Base-by-base conservation (phyloP, 106 monocot species). In the Agapanthus africanus region DNA sequence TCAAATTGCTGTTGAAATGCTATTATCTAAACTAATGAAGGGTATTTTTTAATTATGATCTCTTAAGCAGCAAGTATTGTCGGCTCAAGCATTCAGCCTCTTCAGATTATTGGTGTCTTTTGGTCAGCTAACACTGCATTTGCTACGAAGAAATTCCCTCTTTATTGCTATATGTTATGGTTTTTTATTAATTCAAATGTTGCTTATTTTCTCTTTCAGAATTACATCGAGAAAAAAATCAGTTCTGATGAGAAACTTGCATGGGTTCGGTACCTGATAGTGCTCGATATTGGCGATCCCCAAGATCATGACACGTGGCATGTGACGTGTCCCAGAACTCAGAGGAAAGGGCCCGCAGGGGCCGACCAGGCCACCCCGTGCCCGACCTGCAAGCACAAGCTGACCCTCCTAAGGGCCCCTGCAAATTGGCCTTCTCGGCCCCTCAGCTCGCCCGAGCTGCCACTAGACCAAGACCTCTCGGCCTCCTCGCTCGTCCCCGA, bases 21-120 rank as follows among this genome's bases (percentile, higher is more conserved):
- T 18, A 0, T 4, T 0, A 31, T 59, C 15, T 47, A 47, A 44
- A 47, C 46, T 47, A 47, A 47, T 19, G 16, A 47, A 5, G 46
- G 46, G 4, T 15, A 47, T 47, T 13, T 19, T 47, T 47, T 47
- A 15, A 15, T 13, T 39, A n/a, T 69, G n/a, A 22, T 75, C 18
- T 25, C 70, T 75, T 65, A 87, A 80, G 75, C 76, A 13, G 83
- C 83, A 74, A 87, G 78, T 26, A 83, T 83, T 69, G 80, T 87
- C 15, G 27, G 71, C 63, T 83, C 87, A 71, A 74, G 80, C 32
- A 87, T 87, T 67, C 87, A 87, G 54, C 87, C 87, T 63, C 69
- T 78, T 74, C 83, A 80, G 8, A 78, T 75, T 62, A 63, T 80
- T 54, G 36, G 13, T 52, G 70, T 76, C n/a, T 41, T n/a, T n/a